phyloP scores from a whole-genome alignment of 2,329 filamentous ascomycete species.

The Aspergillus ustus region DNA sequence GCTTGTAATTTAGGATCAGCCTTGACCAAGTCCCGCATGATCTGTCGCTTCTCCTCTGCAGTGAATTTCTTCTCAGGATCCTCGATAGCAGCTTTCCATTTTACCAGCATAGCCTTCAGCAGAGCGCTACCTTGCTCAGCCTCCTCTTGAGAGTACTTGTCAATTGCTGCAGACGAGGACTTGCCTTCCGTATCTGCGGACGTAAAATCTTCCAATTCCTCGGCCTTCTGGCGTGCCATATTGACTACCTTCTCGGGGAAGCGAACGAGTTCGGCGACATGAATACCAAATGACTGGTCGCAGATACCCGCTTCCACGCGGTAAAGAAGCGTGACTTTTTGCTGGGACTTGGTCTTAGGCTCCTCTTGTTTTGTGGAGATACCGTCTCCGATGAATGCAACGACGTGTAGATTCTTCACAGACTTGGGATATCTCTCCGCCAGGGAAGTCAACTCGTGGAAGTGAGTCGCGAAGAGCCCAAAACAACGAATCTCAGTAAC shows the following conservation, averaged over 20 bases:
- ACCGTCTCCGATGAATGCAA: constrained; percentile 78
- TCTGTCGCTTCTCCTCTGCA: constrained; percentile 75
- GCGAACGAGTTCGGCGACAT: constrained; percentile 93
- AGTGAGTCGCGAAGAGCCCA: constrained; percentile 95
- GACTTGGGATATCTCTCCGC: constrained; percentile 79
- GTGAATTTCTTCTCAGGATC: constrained; percentile 63
- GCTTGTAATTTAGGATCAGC: constrained; percentile 67
- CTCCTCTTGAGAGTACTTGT: constrained; percentile 75
- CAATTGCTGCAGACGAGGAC: constrained; percentile 33
- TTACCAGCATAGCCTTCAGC: constrained; percentile 79
- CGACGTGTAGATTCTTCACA: constrained; percentile 92
- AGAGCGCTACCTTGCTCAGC: constrained; percentile 85
- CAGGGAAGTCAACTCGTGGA: constrained; percentile 94
- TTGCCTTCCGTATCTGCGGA: constrained; percentile 53
- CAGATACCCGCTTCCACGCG: constrained; percentile 95
- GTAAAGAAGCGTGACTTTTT: constrained; percentile 92
- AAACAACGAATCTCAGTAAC: constrained; percentile 93
- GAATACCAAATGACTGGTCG: constrained; percentile 97
- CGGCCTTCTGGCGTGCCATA: constrained; percentile 99
- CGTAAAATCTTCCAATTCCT: constrained; percentile 92
- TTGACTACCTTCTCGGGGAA: constrained; percentile 97
- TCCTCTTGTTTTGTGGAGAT: constrained; percentile 50
- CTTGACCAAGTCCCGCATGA: constrained; percentile 79
- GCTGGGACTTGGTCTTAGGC: constrained; percentile 58
- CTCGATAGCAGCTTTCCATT: constrained; percentile 81